Evolutionary conservation across 768 basidiomycete genomes (phyloP).

Genomic region (Pleurotus djamor): DNA sequence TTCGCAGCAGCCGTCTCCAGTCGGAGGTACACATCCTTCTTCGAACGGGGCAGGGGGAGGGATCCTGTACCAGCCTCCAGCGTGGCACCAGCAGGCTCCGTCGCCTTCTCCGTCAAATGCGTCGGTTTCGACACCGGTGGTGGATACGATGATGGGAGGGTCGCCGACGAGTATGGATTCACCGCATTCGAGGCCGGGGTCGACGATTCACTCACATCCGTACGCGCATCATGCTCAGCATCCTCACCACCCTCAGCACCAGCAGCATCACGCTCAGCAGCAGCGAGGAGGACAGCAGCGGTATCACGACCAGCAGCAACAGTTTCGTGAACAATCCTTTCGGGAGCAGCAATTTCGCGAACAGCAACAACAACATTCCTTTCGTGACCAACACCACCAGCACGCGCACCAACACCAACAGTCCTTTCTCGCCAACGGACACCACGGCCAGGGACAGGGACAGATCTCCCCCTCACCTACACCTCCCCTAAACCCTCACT

Average conservation of each 20-base stretch:
- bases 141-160: no score
- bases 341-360: slow-evolving; percentile 2
- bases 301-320: no score
- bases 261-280: neutral
- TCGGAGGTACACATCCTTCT: no score
- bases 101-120: slow-evolving; percentile 19
- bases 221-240: slow-evolving; percentile 50
- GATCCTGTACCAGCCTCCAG: slow-evolving; percentile 27
- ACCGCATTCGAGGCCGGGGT: neutral
- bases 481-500: neutral
- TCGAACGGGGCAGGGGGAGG: slow-evolving; percentile 11
- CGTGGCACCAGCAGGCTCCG: slow-evolving; percentile 36
- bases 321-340: neutral
- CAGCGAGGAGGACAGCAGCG: no score
- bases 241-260: slow-evolving; percentile 35
- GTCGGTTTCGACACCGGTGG: slow-evolving; percentile 23
- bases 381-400: neutral
- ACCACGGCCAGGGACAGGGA: neutral
- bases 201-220: neutral
- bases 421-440: neutral
- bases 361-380: neutral
- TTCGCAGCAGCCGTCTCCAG: slow-evolving; percentile 9
- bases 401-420: neutral
- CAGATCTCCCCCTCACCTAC: neutral
- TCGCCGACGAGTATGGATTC: neutral